A percentile compares a stretch with the other conserved stretches of the same genome.
Evolutionary conservation across 2,329 filamentous ascomycete species (phyloP).

Genomic region (Coniella lustricola): DNA sequence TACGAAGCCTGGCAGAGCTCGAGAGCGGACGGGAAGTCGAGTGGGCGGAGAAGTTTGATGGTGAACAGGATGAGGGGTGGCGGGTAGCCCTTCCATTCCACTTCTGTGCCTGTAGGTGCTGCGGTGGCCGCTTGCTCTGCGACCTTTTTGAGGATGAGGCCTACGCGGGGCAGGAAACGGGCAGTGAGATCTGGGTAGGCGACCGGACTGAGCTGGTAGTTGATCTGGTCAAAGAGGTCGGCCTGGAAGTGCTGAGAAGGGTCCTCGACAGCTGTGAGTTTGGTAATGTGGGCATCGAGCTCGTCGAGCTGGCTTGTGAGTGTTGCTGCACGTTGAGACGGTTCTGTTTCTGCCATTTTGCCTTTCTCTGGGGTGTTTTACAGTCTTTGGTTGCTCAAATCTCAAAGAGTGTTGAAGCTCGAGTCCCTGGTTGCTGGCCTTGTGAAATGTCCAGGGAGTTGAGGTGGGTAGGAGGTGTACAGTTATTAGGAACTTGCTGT

Average conservation of each 20-base stretch:
- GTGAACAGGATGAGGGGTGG: slow-evolving; percentile 44
- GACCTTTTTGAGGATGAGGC: slow-evolving; percentile 44
- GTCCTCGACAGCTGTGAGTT: slow-evolving; percentile 33
- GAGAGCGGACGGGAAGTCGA: slow-evolving; percentile 45
- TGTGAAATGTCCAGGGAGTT: background rate
- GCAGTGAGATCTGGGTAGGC: slow-evolving; percentile 38
- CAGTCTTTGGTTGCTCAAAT: background rate
- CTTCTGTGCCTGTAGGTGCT: background rate
- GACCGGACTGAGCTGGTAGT: slow-evolving; percentile 15
- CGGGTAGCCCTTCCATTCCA: slow-evolving; percentile 29
- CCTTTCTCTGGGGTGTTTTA: background rate
- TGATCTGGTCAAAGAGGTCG: slow-evolving; percentile 43
- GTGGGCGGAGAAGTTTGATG: slow-evolving; percentile 47
- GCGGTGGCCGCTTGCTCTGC: slow-evolving; percentile 25
- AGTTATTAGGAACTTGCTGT: no score
- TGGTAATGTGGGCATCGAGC: slow-evolving; percentile 46
- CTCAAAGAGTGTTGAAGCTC: background rate
- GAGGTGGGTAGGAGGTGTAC: no score
- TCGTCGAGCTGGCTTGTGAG: slow-evolving; percentile 33
- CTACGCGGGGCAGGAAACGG: slow-evolving; percentile 46
- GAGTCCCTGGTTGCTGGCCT: background rate
- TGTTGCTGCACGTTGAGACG: background rate
- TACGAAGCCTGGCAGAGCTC: slow-evolving; percentile 44
- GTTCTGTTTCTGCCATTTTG: slow-evolving; percentile 8
- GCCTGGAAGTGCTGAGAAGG: slow-evolving; percentile 35